Conservation (phyloP, 2,329 filamentous ascomycete species). For the Colletotrichum echinochloae region DNA sequence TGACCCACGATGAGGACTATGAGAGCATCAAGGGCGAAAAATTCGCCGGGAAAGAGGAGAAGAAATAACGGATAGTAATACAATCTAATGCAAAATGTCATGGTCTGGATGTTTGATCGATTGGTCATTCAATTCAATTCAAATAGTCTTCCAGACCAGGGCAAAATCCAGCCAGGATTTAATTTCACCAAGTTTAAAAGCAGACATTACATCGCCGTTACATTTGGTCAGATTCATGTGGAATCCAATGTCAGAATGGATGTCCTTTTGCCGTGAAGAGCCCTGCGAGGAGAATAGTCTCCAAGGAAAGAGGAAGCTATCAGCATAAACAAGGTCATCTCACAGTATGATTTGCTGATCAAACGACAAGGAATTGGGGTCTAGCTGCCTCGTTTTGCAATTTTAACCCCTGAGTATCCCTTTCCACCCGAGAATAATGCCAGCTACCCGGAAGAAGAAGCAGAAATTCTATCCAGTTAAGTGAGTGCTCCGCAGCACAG, state of each 20-base stretch:
- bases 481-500: background rate
- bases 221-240: rapidly evolving
- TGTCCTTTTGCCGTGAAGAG: no score
- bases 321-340: background rate
- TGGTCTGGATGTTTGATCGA: background rate
- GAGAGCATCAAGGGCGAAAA: constrained; percentile 12
- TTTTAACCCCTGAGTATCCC: background rate
- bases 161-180: background rate
- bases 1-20: constrained; percentile 34
- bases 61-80: constrained; percentile 2
- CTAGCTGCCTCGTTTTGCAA: background rate
- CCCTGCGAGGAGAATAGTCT: no score
- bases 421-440: background rate
- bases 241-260: background rate
- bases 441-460: background rate
- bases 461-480: background rate
- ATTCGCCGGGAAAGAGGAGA: constrained; percentile 15
- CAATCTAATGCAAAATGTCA: background rate
- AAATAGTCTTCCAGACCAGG: background rate
- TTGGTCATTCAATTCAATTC: background rate
- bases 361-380: background rate
- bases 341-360: background rate
- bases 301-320: background rate
- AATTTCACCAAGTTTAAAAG: no score
- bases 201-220: background rate